Conservation (phyloP, 345 rosid genomes). For the Litchi chinensis region DNA sequence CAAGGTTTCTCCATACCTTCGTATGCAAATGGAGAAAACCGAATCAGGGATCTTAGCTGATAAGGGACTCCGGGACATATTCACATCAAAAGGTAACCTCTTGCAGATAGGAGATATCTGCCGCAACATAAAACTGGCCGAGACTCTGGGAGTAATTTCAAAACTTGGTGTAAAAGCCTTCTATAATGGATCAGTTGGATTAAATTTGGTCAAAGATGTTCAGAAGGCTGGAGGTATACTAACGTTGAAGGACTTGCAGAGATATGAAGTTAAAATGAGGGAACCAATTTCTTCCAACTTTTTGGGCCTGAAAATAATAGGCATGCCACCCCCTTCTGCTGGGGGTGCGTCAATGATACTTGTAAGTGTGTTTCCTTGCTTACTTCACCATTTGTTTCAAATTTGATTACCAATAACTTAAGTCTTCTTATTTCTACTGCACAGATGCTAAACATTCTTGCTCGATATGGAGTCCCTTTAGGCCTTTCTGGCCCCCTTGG, state of each 20-base stretch:
- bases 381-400: not conserved
- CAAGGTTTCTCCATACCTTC: conserved; percentile 53
- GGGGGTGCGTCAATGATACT: conserved; percentile 61
- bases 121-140: conserved; percentile 45
- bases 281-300: conserved; percentile 42
- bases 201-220: conserved; percentile 44
- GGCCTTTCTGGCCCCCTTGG: conserved; percentile 53
- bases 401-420: not conserved
- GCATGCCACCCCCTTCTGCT: conserved; percentile 75
- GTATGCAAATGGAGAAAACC: conserved; percentile 45
- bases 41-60: conserved; percentile 43
- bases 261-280: conserved; percentile 43
- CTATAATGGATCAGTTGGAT: conserved; percentile 58
- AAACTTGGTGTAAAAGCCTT: conserved; percentile 39
- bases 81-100: conserved; percentile 47
- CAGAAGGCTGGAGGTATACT: conserved; percentile 56
- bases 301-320: conserved; percentile 44
- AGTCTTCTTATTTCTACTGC: conserved; percentile 8
- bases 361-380: conserved; percentile 30
- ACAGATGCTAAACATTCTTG: conserved; percentile 56
- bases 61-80: conserved; percentile 46
- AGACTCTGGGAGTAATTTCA: conserved; percentile 37
- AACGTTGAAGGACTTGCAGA: conserved; percentile 49
- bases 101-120: conserved; percentile 41
- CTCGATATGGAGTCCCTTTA: conserved; percentile 41